Evolutionary conservation across 2,329 filamentous ascomycete species (phyloP), one percentile per base, ranked within the genome.

Genomic region (Tolypocladium ovalisporum): DNA sequence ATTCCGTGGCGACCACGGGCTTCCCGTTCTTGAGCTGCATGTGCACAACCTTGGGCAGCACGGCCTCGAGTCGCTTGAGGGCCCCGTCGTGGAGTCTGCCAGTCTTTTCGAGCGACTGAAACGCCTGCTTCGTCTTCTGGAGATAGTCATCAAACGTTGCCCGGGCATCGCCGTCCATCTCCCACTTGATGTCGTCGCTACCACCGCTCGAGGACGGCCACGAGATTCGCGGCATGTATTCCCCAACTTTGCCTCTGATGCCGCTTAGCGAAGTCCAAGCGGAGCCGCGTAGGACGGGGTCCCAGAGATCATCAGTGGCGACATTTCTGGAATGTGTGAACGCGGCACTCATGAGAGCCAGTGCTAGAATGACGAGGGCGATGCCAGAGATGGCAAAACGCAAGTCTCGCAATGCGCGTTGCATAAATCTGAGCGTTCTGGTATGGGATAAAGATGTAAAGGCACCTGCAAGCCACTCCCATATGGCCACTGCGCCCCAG

Each of bases 1-100:
- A 88, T 3, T 83, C 78, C 29, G 81, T 75, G 0, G 80, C 72
- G 19, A 89, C 79, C 27, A 79, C 70, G 0, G 75, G 69, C 12
- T 78, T 75, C 17, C 84, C 85, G 35, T 80, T 68, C 37, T 73
- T 68, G 9, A 76, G 74, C 17, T 78, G 75, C 61, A 87, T 77
- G 59, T 81, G 78, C 5, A 89, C 72, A 12, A 79, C 63, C 15
- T 78, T 74, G 0, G 87, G 86, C 3, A 89, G 68, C 4, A 79
- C 70, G 0, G 71, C 63, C 52, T 79, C 66, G 3, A 87, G 65
- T 37, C 75, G 74, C 17, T 74, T 63, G 6, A 79, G 63, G 0
- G 75, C 70, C 2, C 64, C 66, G 0, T 72, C 64, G 24, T 78
- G 73, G 1, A 75, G 62, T 12, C 68, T 66, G 3, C 61, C 62